Percentiles rank a stretch among this genome's conserved stretches.
phyloP scores from a whole-genome alignment of 2,329 filamentous ascomycete species.

The Verticillium longisporum region DNA sequence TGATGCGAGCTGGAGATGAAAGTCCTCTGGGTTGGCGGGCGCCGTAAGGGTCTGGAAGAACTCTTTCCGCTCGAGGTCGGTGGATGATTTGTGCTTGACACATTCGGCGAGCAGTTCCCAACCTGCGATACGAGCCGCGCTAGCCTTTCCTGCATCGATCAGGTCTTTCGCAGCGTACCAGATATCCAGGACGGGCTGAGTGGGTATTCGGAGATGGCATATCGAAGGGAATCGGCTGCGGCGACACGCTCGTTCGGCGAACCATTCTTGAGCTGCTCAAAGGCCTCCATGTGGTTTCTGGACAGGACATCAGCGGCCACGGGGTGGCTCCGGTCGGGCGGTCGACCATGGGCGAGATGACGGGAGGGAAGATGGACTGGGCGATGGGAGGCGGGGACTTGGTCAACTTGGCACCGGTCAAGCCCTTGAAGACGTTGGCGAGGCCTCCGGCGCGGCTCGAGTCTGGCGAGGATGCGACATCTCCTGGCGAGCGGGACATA shows the following conservation, averaged over 20 bases:
- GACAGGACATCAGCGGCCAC: slow-evolving; percentile 34
- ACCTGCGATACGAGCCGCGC: slow-evolving; percentile 47
- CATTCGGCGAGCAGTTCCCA: slow-evolving; percentile 62
- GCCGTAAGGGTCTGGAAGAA: slow-evolving; percentile 58
- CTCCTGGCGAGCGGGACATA: slow-evolving; percentile 56
- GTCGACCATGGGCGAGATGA: slow-evolving; percentile 33
- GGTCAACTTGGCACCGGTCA: slow-evolving; percentile 48
- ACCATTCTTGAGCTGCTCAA: slow-evolving; percentile 48
- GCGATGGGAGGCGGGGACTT: slow-evolving; percentile 41
- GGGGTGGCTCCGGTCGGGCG: slow-evolving; percentile 32
- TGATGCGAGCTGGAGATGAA: slow-evolving; percentile 58
- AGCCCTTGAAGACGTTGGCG: slow-evolving; percentile 57
- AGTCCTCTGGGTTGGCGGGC: slow-evolving; percentile 52
- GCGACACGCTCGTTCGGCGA: slow-evolving; percentile 45
- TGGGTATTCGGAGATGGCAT: slow-evolving; percentile 51
- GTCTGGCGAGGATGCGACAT: slow-evolving; percentile 49
- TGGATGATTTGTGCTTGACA: slow-evolving; percentile 53
- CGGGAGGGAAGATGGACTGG: slow-evolving; percentile 28
- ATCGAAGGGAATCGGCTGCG: slow-evolving; percentile 50
- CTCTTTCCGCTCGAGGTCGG: slow-evolving; percentile 59
- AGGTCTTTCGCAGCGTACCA: slow-evolving; percentile 62
- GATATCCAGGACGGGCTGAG: slow-evolving; percentile 54
- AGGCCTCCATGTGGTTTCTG: slow-evolving; percentile 44
- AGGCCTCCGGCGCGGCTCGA: slow-evolving; percentile 48
- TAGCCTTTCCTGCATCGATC: slow-evolving; percentile 50